Base-by-base conservation (phyloP, 805 yeast species). In the Ogataea trehaloabstinens region DNA sequence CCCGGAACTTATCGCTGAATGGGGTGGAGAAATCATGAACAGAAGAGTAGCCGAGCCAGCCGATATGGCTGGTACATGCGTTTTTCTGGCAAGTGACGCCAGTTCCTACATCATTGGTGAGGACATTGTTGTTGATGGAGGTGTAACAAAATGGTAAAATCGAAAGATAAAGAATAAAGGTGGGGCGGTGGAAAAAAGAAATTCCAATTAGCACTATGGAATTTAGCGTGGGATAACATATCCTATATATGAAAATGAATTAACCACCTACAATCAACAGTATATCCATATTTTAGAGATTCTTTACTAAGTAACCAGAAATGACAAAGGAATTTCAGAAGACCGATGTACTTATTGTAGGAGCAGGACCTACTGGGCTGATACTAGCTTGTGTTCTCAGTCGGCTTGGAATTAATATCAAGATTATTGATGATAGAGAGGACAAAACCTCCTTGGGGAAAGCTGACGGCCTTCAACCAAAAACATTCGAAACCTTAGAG, bases 31-130 rank as follows among this genome's bases (percentile, higher is more conserved):
- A 29, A 52, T 54, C 15, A 77, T 77, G 44, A 60, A 64, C 61
- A 74, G 74, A 13, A 64, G 76, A 54, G 76, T 72, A 51, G 77
- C 72, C 13, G 51, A 52, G 22, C 71, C 75, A 28, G 65, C 67
- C 42, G 78, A 74, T 48, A 62, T 74, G 42, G 74, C 66, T 13
- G 78, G 78, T 31, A 76, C 77, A n/a, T 73, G 70, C 54, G 59
- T 74, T 35, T 73, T 71, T 57, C 64, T 74, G 48, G 78, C 76
- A 7, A 61, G 80, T 37, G 75, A 73, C 51, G 79, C 78, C 27
- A 62, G 75, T 20, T 59, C 70, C 28, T 74, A 61, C 49, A 68
- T 74, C 37, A 69, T 74, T 20, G 79, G 79, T 34, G 54, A 73
- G 35, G 77, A 74, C 50, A 55, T 74, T 31, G 61, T 59, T 35